phyloP scores from a whole-genome alignment of 495 filamentous ascomycete species.

The Penicillium silybi region DNA sequence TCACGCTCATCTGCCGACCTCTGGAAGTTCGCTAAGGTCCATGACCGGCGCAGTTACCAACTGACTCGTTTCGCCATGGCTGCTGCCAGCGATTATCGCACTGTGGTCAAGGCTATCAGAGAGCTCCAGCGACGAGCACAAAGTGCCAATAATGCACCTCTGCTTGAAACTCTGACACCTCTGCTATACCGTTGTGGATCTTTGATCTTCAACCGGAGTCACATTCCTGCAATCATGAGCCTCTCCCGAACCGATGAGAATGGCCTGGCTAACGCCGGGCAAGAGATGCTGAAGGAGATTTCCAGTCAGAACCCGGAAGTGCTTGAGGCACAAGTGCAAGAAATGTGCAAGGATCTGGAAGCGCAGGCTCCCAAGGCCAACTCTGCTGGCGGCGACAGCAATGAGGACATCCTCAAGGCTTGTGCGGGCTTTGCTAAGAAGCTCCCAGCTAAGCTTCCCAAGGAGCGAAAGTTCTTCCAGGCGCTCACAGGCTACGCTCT shows the following conservation, averaged over 20 bases:
- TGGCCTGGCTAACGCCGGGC: conserved; percentile 69
- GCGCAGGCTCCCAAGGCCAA: conserved; percentile 68
- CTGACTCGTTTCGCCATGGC: conserved; percentile 80
- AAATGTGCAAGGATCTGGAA: conserved; percentile 81
- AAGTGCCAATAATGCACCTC: conserved; percentile 50
- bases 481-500: conserved; percentile 76
- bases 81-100: conserved; percentile 87
- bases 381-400: conserved; percentile 59
- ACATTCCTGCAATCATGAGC: conserved; percentile 85
- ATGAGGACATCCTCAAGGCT: conserved; percentile 87
- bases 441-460: conserved; percentile 79
- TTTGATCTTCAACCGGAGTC: conserved; percentile 88
- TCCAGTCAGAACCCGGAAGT: conserved; percentile 83
- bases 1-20: conserved; percentile 64
- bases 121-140: conserved; percentile 83
- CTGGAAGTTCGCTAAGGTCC: conserved; percentile 84
- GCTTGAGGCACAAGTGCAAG: conserved; percentile 85
- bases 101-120: conserved; percentile 80
- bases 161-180: conserved; percentile 77
- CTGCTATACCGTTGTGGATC: conserved; percentile 79
- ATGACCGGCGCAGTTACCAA: conserved; percentile 88
- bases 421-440: conserved; percentile 84
- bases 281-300: conserved; percentile 90
- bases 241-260: conserved; percentile 78
- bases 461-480: conserved; percentile 78